These are phyloP conservation scores for Prorocentrum cordatum DNA, from an alignment of 169 alveolate genomes.

Conservation along the genomic window DNA sequence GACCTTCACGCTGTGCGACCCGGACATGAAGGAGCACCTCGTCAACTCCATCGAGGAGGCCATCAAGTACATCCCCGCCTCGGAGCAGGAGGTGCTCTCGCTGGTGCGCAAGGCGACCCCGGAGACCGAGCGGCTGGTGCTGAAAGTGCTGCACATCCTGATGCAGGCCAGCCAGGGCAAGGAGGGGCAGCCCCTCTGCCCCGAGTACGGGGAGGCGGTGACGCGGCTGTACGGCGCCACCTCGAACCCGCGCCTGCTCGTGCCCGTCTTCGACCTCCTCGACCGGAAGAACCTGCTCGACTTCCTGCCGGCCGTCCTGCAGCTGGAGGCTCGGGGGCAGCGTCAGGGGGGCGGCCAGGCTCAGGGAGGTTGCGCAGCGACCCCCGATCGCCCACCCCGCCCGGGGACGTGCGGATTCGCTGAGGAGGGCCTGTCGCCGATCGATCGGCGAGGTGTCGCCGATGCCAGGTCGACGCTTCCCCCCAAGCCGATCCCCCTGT, in stretches of 20 bases:
- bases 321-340: not conserved
- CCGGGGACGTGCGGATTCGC: no score
- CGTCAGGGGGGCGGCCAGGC: no score
- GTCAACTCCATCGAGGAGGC: slow-evolving; percentile 70
- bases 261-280: slow-evolving; percentile 53
- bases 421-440: no score
- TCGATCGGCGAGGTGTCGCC: no score
- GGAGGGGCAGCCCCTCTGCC: slow-evolving; percentile 20
- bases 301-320: slow-evolving; percentile 12
- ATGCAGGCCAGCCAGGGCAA: slow-evolving; percentile 25
- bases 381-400: no score
- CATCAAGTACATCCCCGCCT: slow-evolving; percentile 18
- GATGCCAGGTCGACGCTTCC: no score
- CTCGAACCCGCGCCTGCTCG: slow-evolving; percentile 43
- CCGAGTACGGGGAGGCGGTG: slow-evolving; percentile 57
- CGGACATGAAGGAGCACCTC: slow-evolving; percentile 62
- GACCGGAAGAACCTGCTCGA: slow-evolving; percentile 50
- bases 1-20: slow-evolving; percentile 20
- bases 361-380: no score
- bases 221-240: slow-evolving; percentile 32
- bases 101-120: slow-evolving; percentile 55
- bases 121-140: slow-evolving; percentile 31
- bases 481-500: no score
- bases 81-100: slow-evolving; percentile 44
- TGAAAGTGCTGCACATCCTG: slow-evolving; percentile 42